Conservation (phyloP, 2,329 filamentous ascomycete genomes). For the Aspergillus glaucus region DNA sequence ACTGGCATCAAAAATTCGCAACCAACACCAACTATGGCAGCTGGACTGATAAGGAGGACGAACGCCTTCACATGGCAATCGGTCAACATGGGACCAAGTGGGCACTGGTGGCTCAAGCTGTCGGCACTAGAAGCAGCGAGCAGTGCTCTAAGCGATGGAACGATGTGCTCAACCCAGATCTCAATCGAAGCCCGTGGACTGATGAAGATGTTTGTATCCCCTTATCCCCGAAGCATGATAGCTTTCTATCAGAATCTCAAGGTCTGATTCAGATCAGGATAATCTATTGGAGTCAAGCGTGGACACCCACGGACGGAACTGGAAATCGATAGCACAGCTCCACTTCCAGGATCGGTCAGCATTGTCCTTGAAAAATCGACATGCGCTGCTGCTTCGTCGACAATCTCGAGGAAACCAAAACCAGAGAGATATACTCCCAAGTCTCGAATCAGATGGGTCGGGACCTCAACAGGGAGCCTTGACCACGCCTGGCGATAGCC, state of each 20-base stretch:
- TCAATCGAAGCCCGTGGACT: conserved; percentile 7
- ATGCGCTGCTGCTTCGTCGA: not conserved
- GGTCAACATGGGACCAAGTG: conserved; percentile 6
- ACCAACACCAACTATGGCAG: conserved; percentile 3
- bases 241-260: not conserved
- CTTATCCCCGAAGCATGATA: not conserved
- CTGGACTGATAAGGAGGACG: conserved; percentile 8
- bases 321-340: not conserved
- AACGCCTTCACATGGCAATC: conserved; percentile 4
- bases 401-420: not conserved
- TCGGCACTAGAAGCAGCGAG: conserved; percentile 5
- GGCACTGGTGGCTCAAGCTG: conserved; percentile 5
- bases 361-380: not conserved
- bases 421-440: not conserved
- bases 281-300: not conserved
- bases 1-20: conserved; percentile 5
- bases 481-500: not conserved
- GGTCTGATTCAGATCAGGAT: not conserved
- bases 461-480: not conserved
- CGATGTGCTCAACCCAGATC: conserved; percentile 5
- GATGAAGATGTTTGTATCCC: not conserved
- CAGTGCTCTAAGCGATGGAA: conserved; percentile 10
- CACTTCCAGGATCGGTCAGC: not conserved
- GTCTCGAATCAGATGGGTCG: not conserved
- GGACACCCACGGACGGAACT: not conserved